Conservation (phyloP, 805 yeast species). For the Pichia exigua region DNA sequence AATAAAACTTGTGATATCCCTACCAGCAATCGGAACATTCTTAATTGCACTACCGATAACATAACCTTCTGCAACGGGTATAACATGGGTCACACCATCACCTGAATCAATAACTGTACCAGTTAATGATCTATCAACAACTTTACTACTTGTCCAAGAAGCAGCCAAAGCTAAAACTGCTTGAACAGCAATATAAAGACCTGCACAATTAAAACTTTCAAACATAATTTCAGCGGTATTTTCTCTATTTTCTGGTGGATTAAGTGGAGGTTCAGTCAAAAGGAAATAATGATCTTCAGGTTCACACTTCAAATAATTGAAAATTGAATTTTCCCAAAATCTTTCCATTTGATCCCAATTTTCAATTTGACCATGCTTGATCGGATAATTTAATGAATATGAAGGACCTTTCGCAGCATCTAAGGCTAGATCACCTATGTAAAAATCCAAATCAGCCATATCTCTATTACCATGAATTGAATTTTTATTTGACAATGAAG, state of each 20-base stretch:
- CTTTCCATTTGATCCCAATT: constrained; percentile 99
- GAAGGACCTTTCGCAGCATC: constrained; percentile 86
- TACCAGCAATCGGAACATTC: constrained; percentile 96
- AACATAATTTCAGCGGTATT: constrained; percentile 98
- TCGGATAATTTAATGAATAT: constrained; percentile 84
- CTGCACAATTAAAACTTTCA: constrained; percentile 98
- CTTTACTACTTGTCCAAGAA: constrained; percentile 96
- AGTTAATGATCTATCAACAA: constrained; percentile 87
- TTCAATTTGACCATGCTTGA: constrained; percentile 96
- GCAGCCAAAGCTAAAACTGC: constrained; percentile 98
- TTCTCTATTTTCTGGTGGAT: constrained; percentile 99
- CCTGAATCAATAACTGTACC: constrained; percentile 99
- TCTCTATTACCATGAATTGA: constrained; percentile 52
- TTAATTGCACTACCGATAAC: constrained; percentile 97
- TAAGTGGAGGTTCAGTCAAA: constrained; percentile 95
- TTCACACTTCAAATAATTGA: constrained; percentile 93
- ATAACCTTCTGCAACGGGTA: constrained; percentile 98
- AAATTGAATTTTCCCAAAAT: constrained; percentile 96
- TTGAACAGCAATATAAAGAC: constrained; percentile 96
- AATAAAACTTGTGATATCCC: constrained; percentile 91
- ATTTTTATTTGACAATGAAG: background rate
- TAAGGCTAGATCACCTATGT: constrained; percentile 92
- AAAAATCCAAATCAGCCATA: constrained; percentile 89
- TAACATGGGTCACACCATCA: constrained; percentile 98
- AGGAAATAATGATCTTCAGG: constrained; percentile 98